These are phyloP conservation scores for Colletotrichum spinosum DNA, from an alignment of 2,329 filamentous ascomycete species.

Conservation along the genomic window DNA sequence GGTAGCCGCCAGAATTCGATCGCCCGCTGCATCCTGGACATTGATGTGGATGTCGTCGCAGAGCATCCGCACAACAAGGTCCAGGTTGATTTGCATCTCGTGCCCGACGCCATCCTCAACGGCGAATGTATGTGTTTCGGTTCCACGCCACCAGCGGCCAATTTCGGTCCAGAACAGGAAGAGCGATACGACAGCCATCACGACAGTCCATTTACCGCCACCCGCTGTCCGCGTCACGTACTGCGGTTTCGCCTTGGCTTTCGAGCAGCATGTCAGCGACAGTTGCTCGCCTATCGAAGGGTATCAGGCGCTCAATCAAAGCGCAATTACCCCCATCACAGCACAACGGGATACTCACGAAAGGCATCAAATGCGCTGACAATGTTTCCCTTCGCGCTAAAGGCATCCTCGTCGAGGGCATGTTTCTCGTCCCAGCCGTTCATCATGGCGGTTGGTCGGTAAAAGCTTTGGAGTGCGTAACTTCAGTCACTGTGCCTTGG, in stretches of 20 bases:
- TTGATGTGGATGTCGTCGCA: constrained; percentile 94
- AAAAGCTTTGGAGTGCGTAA: neutral
- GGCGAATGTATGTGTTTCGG: constrained; percentile 88
- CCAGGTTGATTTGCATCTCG: constrained; percentile 92
- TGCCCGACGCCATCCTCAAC: constrained; percentile 93
- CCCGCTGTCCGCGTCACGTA: constrained; percentile 87
- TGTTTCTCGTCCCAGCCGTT: constrained; percentile 80
- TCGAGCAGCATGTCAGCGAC: constrained; percentile 39
- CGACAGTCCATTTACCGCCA: constrained; percentile 93
- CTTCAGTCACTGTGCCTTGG: neutral
- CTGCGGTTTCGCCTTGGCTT: constrained; percentile 95
- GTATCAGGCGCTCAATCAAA: no score
- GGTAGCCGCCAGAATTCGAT: constrained; percentile 86
- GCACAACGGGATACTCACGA: constrained; percentile 68
- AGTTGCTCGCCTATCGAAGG: no score
- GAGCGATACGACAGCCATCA: constrained; percentile 79
- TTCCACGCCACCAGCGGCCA: constrained; percentile 83
- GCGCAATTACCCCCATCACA: neutral
- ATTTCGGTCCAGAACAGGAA: constrained; percentile 84
- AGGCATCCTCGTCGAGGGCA: constrained; percentile 79
- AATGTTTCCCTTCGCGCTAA: constrained; percentile 77
- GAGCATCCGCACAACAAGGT: constrained; percentile 90
- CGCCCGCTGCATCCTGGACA: constrained; percentile 94
- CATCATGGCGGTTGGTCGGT: constrained; percentile 61
- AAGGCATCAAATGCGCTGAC: constrained; percentile 97